phyloP scores from a whole-genome alignment of 768 basidiomycete species.

The Boletus subparvulus region DNA sequence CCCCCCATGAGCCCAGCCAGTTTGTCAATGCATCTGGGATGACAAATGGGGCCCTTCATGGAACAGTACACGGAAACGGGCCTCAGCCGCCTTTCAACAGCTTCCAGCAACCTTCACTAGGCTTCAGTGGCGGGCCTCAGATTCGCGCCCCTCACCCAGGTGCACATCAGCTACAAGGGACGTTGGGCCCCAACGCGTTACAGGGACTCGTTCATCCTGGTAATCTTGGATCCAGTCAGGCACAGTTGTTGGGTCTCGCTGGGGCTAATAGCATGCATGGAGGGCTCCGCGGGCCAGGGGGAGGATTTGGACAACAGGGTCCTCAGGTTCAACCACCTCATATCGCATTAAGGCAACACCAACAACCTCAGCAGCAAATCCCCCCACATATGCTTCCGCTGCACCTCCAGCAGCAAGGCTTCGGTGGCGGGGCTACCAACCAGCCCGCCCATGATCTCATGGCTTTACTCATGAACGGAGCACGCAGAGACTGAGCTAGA shows the following conservation, averaged over 20 bases:
- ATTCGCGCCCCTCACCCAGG: conserved; percentile 52
- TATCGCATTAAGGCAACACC: conserved; percentile 34
- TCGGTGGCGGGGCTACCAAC: conserved; percentile 44
- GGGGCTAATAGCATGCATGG: conserved; percentile 46
- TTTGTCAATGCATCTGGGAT: conserved; percentile 47
- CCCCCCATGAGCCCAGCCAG: conserved; percentile 75
- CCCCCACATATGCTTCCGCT: conserved; percentile 53
- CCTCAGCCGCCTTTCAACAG: conserved; percentile 55
- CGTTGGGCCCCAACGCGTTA: conserved; percentile 48
- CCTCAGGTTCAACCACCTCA: conserved; percentile 33
- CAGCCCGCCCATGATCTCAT: conserved; percentile 75
- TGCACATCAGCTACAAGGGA: conserved; percentile 48
- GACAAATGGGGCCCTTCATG: conserved; percentile 46
- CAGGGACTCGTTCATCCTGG: conserved; percentile 52
- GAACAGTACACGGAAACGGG: conserved; percentile 45
- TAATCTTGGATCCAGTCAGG: conserved; percentile 52
- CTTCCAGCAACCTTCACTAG: conserved; percentile 45
- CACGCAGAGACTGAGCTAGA: conserved; percentile 57
- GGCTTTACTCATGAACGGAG: conserved; percentile 77
- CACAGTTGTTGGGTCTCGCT: conserved; percentile 44
- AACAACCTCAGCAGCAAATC: conserved; percentile 48
- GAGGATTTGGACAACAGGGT: conserved; percentile 38
- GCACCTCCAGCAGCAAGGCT: conserved; percentile 63
- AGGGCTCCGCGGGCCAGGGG: conserved; percentile 47
- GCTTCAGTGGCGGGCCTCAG: conserved; percentile 42